Evolutionary conservation across 768 basidiomycete genomes (phyloP).

Genomic region (Russula olivacea): DNA sequence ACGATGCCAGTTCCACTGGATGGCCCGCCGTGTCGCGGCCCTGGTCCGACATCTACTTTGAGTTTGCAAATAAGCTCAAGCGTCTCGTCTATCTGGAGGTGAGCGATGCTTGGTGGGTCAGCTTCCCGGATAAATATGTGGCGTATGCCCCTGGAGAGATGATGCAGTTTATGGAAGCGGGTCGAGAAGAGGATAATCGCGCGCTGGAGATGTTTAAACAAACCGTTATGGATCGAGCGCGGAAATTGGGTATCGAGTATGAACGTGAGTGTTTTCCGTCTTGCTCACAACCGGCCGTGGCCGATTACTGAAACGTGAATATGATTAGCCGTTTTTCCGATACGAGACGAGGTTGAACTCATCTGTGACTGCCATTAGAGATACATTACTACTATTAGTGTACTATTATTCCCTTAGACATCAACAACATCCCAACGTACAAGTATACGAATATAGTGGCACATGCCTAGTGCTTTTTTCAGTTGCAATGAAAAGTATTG

Average conservation of each 20-base stretch:
- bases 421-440: background rate
- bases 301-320: background rate
- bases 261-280: slow-evolving; percentile 9
- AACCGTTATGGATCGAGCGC: background rate
- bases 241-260: background rate
- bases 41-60: slow-evolving; percentile 11
- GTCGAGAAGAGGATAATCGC: slow-evolving; percentile 4
- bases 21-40: slow-evolving; percentile 13
- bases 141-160: slow-evolving; percentile 4
- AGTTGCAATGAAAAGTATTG: background rate
- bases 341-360: slow-evolving; percentile 14
- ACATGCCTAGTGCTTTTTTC: background rate
- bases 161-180: slow-evolving; percentile 16
- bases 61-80: slow-evolving; percentile 1
- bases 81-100: slow-evolving; percentile 14
- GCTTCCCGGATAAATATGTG: slow-evolving; percentile 15
- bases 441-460: background rate
- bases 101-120: slow-evolving; percentile 18
- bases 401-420: background rate
- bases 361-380: slow-evolving; percentile 19
- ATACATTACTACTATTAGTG: background rate
- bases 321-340: slow-evolving; percentile 1
- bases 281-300: background rate
- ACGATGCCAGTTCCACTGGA: background rate
- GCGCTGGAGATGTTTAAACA: background rate